Conservation (phyloP, 768 basidiomycete species). For the Tylopilus balloui region DNA sequence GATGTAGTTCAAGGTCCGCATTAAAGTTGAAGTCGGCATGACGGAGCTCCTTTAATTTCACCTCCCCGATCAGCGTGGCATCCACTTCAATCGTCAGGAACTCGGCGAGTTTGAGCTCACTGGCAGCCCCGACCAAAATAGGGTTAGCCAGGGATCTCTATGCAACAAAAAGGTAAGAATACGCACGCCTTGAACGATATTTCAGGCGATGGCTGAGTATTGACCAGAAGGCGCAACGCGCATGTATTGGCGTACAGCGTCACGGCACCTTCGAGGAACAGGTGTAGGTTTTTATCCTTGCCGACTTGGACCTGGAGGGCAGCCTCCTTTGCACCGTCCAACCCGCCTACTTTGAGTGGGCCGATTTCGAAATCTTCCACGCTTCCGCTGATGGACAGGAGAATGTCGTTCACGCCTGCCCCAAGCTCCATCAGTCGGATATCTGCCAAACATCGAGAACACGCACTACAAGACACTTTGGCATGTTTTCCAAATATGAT, state of each 20-base stretch:
- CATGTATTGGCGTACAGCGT: constrained; percentile 1
- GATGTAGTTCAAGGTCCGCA: constrained; percentile 7
- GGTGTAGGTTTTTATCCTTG: constrained; percentile 2
- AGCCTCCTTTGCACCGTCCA: neutral
- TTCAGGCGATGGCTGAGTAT: constrained; percentile 2
- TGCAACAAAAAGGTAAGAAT: neutral
- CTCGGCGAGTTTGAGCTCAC: constrained; percentile 5
- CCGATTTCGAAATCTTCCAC: constrained; percentile 4
- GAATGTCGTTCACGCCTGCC: neutral
- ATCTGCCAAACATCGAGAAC: neutral
- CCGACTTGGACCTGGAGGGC: constrained; percentile 1
- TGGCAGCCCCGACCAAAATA: neutral
- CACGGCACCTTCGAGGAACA: constrained; percentile 4
- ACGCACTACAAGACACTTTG: constrained; percentile 3
- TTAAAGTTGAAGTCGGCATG: constrained; percentile 1
- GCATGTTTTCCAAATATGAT: constrained; percentile 1
- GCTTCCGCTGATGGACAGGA: constrained; percentile 1
- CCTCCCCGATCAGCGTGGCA: constrained; percentile 6
- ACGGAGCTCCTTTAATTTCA: constrained; percentile 4
- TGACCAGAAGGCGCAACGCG: neutral
- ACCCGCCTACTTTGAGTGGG: constrained; percentile 2
- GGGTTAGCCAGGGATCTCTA: neutral
- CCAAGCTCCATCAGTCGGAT: neutral
- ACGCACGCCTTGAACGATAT: constrained; percentile 9
- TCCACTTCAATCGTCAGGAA: constrained; percentile 2